Conservation (phyloP, 2,329 filamentous ascomycete species). For the Pseudocercospora eumusae region DNA sequence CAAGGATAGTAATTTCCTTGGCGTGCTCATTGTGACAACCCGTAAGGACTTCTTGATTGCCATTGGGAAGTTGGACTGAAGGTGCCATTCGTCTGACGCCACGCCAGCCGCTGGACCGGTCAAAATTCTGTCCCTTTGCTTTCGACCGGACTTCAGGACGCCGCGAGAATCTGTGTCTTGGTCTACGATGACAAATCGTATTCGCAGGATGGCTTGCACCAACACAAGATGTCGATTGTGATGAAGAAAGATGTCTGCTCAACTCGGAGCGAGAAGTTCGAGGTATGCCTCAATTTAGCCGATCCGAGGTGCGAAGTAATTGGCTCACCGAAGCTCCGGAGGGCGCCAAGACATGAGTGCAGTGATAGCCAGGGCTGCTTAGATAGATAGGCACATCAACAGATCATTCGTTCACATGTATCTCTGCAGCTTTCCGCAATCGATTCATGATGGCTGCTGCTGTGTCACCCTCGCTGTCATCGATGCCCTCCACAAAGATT, state of each 20-base stretch:
- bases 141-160: not conserved
- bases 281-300: conserved; percentile 5
- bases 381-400: not conserved
- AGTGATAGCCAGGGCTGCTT: not conserved
- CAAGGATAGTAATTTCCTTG: conserved; percentile 44
- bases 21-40: conserved; percentile 8
- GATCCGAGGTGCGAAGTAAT: conserved; percentile 2
- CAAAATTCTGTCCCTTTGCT: not conserved
- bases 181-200: not conserved
- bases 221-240: not conserved
- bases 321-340: not conserved
- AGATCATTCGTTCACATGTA: conserved; percentile 32
- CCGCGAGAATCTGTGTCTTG: not conserved
- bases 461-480: conserved; percentile 67
- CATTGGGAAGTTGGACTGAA: conserved; percentile 17
- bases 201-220: not conserved
- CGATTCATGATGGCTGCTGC: conserved; percentile 67
- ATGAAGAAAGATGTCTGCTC: not conserved
- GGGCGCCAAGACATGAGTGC: not conserved
- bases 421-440: conserved; percentile 51
- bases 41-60: conserved; percentile 10
- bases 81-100: conserved; percentile 16
- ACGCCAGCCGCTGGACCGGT: not conserved
- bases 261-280: not conserved
- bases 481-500: conserved; percentile 88